Conservation (phyloP, 208 protist genomes). For the Willaertia magna region DNA sequence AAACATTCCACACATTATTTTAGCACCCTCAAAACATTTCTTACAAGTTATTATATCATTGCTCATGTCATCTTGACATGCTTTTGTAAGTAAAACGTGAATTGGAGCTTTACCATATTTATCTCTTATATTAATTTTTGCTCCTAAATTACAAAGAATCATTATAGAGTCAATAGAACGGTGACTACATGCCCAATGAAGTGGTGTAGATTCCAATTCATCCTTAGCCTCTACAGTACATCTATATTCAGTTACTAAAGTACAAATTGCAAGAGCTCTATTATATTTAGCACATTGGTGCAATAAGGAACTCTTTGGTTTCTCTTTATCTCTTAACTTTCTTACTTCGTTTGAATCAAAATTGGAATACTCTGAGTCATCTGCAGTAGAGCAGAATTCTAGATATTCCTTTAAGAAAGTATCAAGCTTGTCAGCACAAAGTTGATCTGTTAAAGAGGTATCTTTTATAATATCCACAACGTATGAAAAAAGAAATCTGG, state of each 20-base stretch:
- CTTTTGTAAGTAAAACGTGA: background rate
- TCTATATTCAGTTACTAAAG: background rate
- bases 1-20: background rate
- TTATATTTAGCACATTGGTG: background rate
- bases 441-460: background rate
- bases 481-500: background rate
- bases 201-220: background rate
- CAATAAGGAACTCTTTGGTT: background rate
- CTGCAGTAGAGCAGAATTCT: background rate
- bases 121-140: background rate
- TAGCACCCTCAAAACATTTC: background rate
- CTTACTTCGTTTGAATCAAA: background rate
- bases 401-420: background rate
- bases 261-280: background rate
- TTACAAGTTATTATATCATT: background rate
- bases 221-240: background rate
- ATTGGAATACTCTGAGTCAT: background rate
- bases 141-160: background rate
- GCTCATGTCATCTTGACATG: background rate
- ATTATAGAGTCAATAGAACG: background rate
- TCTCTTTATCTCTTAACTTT: background rate
- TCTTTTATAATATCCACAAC: background rate
- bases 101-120: conserved; percentile 3
- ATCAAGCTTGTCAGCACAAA: background rate
- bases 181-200: background rate